Base-by-base conservation (phyloP, 805 yeast genomes). In the Metschnikowia gruessii region DNA sequence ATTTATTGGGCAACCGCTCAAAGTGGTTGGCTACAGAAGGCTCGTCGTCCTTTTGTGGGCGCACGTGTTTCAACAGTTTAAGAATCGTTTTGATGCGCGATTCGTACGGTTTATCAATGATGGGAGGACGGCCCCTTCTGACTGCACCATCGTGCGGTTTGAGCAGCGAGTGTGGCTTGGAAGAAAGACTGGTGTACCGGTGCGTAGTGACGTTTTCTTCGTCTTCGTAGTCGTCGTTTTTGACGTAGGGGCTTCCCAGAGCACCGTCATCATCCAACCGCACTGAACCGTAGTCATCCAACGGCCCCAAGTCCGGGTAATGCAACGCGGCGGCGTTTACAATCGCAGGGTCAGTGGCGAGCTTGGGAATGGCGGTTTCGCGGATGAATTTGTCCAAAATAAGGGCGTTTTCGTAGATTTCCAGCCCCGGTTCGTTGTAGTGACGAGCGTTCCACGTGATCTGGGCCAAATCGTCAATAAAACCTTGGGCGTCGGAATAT, bases 391-490 rank as follows among this genome's bases (percentile, higher is more conserved):
- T 63, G 56, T 84, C 84, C 51, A 84, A 64, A 18, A 81, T 69
- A 16, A 74, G 70, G 3, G 90, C 97, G 56, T 85, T 86, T 19
- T 73, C 72, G 65, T 85, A 86, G 43, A 86, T 84, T 15, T 70
- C 70, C 0, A 90, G 80, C 12, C 76, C 82, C 51, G 81, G 82
- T 48, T 81, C 82, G 65, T 92, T 92, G 65, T 84, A 92, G 39
- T 83, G 79, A 50, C 87, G 79, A 2, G 97, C 97, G 61, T 92
- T 92, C 90, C 95, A 88, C 1, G 88, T 79, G 43, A 92, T 85
- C 63, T 87, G 95, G 0, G 85, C 88, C 49, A 91, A 62, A 63
- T 91, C 97, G 47, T 72, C 76, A 31, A 91, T 68, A 63, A 88
- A 90, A 37, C 81, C 83, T 55, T 82, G 85, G 0, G 87, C 80